phyloP scores from a whole-genome alignment of 2,329 filamentous ascomycete species.

The Ceratocystis variospora region DNA sequence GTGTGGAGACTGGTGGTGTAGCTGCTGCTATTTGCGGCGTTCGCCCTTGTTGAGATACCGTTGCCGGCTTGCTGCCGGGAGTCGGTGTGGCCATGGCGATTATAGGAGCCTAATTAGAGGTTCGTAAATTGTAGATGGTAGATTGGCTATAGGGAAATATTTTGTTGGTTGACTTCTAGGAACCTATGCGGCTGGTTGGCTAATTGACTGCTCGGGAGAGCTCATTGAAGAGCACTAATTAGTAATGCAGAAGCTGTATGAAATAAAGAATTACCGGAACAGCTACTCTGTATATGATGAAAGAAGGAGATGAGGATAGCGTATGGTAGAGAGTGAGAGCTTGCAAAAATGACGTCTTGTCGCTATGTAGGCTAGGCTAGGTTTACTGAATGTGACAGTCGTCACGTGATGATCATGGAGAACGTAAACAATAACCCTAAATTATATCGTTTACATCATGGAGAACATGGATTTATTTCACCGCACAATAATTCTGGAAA shows the following conservation, averaged over 20 bases:
- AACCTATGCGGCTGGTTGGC: neutral
- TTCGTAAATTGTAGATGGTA: neutral
- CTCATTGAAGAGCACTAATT: neutral
- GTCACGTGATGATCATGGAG: neutral
- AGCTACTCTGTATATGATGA: neutral
- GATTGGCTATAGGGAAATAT: neutral
- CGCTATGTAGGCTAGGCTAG: neutral
- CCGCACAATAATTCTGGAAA: too few relatives aligned
- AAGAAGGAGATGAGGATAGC: neutral
- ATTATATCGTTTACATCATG: neutral
- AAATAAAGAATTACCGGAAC: neutral
- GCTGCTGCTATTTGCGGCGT: constrained; percentile 39
- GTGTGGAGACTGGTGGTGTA: constrained; percentile 51
- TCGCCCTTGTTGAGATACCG: constrained; percentile 30
- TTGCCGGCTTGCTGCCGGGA: constrained; percentile 32
- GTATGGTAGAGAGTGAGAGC: neutral
- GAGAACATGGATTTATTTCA: too few relatives aligned
- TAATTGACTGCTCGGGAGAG: neutral
- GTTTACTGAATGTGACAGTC: neutral
- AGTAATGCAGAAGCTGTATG: neutral
- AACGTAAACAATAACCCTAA: neutral
- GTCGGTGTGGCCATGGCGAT: constrained; percentile 37
- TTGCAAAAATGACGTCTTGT: neutral
- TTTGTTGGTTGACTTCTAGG: neutral
- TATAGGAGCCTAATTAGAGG: neutral